These are phyloP conservation scores for Zasmidium cellare DNA, from an alignment of 2,329 filamentous ascomycete genomes.

Conservation along the genomic window DNA sequence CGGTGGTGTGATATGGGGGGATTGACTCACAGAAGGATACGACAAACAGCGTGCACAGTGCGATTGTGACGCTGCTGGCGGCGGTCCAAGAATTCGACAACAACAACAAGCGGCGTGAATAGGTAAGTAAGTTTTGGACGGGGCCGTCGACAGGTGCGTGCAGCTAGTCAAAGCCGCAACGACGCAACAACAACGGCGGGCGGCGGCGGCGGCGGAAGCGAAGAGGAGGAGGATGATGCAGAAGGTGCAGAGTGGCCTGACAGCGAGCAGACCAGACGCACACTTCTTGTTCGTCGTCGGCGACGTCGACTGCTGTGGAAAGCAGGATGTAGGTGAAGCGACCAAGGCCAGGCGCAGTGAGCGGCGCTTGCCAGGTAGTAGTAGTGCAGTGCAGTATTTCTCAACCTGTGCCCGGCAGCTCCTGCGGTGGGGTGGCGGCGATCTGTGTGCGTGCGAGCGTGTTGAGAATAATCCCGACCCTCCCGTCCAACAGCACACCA, in stretches of 20 bases:
- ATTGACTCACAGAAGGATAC: conserved; percentile 34
- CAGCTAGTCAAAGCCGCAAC: conserved; percentile 41
- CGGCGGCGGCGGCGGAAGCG: background rate
- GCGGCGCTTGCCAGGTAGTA: background rate
- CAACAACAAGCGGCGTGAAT: too few species aligned
- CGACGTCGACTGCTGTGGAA: conserved; percentile 4
- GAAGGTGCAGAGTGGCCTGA: conserved; percentile 11
- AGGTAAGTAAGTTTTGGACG: conserved; percentile 15
- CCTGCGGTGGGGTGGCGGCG: conserved; percentile 1
- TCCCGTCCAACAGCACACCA: background rate
- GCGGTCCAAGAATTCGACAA: too few species aligned
- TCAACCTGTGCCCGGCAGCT: background rate
- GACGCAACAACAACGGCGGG: conserved; percentile 3
- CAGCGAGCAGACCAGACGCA: conserved; percentile 5
- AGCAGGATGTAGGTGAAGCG: background rate
- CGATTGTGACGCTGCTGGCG: conserved; percentile 13
- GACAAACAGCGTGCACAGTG: conserved; percentile 15
- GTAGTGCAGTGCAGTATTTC: background rate
- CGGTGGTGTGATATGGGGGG: background rate
- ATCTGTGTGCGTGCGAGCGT: background rate
- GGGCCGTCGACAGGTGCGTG: conserved; percentile 18
- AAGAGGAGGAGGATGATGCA: background rate
- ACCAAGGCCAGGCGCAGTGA: background rate
- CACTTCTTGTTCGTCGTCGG: background rate
- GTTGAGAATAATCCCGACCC: background rate